Evolutionary conservation across 2,329 filamentous ascomycete species (phyloP).

Genomic region (Coniochaeta hoffmannii): DNA sequence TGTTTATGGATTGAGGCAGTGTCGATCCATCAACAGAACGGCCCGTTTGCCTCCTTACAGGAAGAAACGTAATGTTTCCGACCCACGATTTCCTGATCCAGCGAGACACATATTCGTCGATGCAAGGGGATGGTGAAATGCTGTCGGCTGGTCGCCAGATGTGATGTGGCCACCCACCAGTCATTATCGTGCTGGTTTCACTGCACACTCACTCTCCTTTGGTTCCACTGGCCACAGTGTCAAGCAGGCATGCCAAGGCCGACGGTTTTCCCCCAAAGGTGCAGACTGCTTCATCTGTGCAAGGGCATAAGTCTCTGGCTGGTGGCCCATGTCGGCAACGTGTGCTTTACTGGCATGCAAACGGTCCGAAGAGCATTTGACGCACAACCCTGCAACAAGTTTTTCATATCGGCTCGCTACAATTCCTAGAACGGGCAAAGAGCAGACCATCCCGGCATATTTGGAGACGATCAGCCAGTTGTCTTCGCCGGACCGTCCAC

Average conservation of each 20-base stretch:
- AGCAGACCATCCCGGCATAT: background rate
- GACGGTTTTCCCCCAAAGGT: background rate
- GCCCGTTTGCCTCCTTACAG: background rate
- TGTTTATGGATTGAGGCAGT: background rate
- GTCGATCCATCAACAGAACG: background rate
- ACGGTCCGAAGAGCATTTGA: background rate
- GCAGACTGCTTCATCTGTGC: background rate
- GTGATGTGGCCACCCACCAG: background rate
- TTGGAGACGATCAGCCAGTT: background rate
- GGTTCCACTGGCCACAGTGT: background rate
- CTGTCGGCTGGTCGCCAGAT: background rate
- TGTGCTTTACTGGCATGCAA: background rate
- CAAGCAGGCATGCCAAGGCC: background rate
- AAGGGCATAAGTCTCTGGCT: background rate
- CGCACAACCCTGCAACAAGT: background rate
- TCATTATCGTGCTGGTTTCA: conserved; percentile 1
- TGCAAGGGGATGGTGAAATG: conserved; percentile 1
- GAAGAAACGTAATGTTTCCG: background rate
- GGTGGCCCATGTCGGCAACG: background rate
- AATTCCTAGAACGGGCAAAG: conserved; percentile 1
- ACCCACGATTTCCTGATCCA: background rate
- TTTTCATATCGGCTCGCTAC: background rate
- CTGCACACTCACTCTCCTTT: background rate
- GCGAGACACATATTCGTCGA: conserved; percentile 4
- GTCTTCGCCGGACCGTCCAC: background rate